A percentile compares a stretch with the other conserved stretches of the same genome.
Evolutionary conservation across 179 eudicot genomes (phyloP).

Genomic region (Silene noctiflora): DNA sequence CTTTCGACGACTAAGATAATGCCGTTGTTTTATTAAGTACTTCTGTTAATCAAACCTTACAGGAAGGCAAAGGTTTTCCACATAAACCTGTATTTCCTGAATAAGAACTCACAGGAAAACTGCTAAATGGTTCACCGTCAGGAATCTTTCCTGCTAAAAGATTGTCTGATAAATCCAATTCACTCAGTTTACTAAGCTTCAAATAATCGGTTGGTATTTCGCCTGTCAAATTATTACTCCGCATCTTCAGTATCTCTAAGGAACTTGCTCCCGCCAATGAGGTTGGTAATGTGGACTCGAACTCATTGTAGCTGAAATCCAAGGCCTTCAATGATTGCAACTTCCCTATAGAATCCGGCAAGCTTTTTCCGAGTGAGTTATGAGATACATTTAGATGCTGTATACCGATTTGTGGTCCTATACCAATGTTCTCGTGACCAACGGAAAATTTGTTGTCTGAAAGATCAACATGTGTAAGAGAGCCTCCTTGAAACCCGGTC

Average conservation of each 20-base stretch:
- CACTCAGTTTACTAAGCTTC: constrained; percentile 38
- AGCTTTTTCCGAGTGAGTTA: constrained; percentile 31
- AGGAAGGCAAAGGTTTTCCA: constrained; percentile 55
- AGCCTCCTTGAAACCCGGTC: constrained; percentile 33
- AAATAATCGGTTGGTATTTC: constrained; percentile 38
- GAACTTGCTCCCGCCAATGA: constrained; percentile 38
- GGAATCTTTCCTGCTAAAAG: constrained; percentile 51
- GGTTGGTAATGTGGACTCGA: constrained; percentile 37
- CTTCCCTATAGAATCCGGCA: constrained; percentile 41
- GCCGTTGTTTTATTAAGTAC: not conserved
- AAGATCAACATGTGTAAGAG: constrained; percentile 40
- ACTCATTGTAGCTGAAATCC: constrained; percentile 52
- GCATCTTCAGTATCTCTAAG: constrained; percentile 45
- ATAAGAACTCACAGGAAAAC: constrained; percentile 48
- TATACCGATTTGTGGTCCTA: constrained; percentile 30
- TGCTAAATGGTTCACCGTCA: constrained; percentile 43
- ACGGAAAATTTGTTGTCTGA: constrained; percentile 44
- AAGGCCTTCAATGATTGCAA: constrained; percentile 33
- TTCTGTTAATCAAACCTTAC: constrained; percentile 22
- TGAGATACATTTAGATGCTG: constrained; percentile 40
- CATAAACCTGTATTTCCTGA: constrained; percentile 52
- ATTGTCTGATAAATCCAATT: constrained; percentile 55
- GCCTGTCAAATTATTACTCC: constrained; percentile 50
- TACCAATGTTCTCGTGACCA: constrained; percentile 43
- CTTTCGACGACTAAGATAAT: not conserved